These are phyloP conservation scores for Calonectria hawksworthii DNA, from an alignment of 2,329 filamentous ascomycete species.

Conservation along the genomic window DNA sequence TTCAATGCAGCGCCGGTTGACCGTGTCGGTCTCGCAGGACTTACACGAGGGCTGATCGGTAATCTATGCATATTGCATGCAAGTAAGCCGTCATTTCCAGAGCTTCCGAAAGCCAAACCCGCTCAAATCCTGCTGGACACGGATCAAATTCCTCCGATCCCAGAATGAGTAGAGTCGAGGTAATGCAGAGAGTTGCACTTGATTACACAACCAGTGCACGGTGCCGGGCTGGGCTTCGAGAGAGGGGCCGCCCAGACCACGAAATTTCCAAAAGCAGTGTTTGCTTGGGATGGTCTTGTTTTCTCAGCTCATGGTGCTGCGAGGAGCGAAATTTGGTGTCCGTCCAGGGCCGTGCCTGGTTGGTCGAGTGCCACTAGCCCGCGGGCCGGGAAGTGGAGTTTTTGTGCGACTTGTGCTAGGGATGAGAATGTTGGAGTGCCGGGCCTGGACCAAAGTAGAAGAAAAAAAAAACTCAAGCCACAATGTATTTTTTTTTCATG, in stretches of 20 bases:
- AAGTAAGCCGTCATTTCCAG: slow-evolving; percentile 8
- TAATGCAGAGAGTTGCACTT: slow-evolving; percentile 2
- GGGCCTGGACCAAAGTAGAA: not conserved
- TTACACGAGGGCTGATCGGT: not conserved
- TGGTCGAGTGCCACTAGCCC: slow-evolving; percentile 1
- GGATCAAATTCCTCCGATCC: not conserved
- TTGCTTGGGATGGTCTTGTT: slow-evolving; percentile 24
- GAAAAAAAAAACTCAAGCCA: slow-evolving; percentile 1
- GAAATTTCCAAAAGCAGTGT: slow-evolving; percentile 27
- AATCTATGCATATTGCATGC: slow-evolving; percentile 14
- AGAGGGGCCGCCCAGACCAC: slow-evolving; percentile 1
- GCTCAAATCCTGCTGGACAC: not conserved
- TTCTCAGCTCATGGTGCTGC: slow-evolving; percentile 8
- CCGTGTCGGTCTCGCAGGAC: not conserved
- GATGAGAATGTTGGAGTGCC: not conserved
- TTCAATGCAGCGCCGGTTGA: not conserved
- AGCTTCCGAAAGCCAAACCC: not conserved
- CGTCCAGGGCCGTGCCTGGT: not conserved
- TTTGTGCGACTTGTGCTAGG: not conserved
- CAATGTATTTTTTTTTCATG: slow-evolving; percentile 7
- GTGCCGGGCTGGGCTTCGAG: not conserved
- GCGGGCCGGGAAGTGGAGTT: slow-evolving; percentile 8
- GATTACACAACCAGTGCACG: not conserved
- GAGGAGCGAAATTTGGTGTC: slow-evolving; percentile 25
- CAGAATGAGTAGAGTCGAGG: not conserved